phyloP scores from a whole-genome alignment of 495 filamentous ascomycete genomes.

The Neurospora sp. region DNA sequence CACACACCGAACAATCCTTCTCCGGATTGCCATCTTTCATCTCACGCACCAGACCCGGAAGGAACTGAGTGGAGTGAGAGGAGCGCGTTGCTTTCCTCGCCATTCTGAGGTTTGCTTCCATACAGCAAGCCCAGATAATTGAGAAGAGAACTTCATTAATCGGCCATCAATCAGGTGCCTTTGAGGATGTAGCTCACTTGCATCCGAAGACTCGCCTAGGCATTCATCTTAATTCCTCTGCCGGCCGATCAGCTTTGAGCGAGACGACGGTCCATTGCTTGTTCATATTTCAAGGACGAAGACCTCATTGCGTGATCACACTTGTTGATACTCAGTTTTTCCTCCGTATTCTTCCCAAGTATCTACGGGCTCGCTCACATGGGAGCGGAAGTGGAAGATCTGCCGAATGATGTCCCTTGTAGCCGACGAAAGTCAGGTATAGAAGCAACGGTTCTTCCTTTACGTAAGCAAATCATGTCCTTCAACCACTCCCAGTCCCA shows the following conservation, averaged over 20 bases:
- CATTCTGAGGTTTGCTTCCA: not conserved
- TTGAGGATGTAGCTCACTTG: not conserved
- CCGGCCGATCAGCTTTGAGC: not conserved
- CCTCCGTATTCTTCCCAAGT: not conserved
- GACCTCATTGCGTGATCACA: not conserved
- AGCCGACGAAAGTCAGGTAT: not conserved
- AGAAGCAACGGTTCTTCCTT: not conserved
- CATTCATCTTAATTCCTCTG: not conserved
- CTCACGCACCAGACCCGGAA: not conserved
- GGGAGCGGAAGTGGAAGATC: not conserved
- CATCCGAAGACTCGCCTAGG: not conserved
- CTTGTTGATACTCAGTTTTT: not conserved
- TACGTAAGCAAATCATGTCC: not conserved
- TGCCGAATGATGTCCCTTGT: not conserved
- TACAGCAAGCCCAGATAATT: rapidly evolving
- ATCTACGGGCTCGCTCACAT: not conserved
- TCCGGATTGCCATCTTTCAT: not conserved
- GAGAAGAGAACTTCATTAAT: not conserved
- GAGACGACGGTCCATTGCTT: not conserved
- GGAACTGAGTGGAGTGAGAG: not conserved
- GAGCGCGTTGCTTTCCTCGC: not conserved
- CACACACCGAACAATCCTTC: not conserved
- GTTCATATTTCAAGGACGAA: not conserved
- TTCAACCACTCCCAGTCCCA: not conserved
- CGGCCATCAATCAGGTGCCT: not conserved